These are phyloP conservation scores for Suhomyces kilbournensis DNA, from an alignment of 805 yeast species.

Conservation along the genomic window DNA sequence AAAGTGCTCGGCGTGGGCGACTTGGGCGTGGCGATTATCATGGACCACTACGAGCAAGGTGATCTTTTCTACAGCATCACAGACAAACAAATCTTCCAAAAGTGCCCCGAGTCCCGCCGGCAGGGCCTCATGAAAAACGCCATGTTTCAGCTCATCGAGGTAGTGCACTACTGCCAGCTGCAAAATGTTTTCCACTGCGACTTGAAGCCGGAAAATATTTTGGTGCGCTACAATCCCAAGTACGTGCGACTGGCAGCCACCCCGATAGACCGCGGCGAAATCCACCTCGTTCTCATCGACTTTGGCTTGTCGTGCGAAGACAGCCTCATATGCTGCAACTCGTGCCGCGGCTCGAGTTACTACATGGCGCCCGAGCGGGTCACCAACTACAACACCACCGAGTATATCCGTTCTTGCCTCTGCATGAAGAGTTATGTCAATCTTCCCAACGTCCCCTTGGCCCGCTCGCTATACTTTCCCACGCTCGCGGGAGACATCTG, in stretches of 20 bases:
- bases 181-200: conserved; percentile 40
- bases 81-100: conserved; percentile 60
- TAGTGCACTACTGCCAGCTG: conserved; percentile 31
- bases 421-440: conserved; percentile 28
- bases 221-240: conserved; percentile 31
- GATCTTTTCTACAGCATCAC: conserved; percentile 86
- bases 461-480: conserved; percentile 42
- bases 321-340: conserved; percentile 56
- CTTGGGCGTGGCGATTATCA: conserved; percentile 60
- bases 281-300: conserved; percentile 67
- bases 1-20: conserved; percentile 62
- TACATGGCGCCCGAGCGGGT: conserved; percentile 92
- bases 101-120: conserved; percentile 48
- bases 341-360: conserved; percentile 82
- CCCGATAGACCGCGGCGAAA: conserved; percentile 45
- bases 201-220: conserved; percentile 41
- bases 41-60: conserved; percentile 85
- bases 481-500: conserved; percentile 80
- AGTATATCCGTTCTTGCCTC: conserved; percentile 22
- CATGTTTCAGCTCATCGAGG: conserved; percentile 40
- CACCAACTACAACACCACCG: conserved; percentile 40
- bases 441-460: conserved; percentile 17
- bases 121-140: conserved; percentile 43
- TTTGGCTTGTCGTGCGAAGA: conserved; percentile 82
- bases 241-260: conserved; percentile 16